Percentiles rank a stretch among this genome's conserved stretches.
Evolutionary conservation across 1,284 basidiomycete species (phyloP).

Genomic region (Moesziomyces sp.): DNA sequence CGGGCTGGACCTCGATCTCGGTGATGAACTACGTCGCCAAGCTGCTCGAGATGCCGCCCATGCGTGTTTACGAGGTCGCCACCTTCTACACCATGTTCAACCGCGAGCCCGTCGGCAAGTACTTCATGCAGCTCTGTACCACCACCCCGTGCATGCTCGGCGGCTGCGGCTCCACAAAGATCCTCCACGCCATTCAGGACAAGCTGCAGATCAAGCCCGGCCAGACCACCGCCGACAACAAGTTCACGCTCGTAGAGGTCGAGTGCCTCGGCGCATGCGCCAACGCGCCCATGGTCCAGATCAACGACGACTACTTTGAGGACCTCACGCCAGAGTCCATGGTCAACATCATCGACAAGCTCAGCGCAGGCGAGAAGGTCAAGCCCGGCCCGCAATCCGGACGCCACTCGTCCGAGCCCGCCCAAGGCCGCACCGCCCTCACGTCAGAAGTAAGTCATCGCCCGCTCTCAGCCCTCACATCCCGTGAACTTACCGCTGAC

Average conservation of each 20-base stretch:
- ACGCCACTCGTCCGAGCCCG: slow-evolving; percentile 82
- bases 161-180: slow-evolving; percentile 83
- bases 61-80: slow-evolving; percentile 99
- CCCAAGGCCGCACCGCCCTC: slow-evolving; percentile 82
- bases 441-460: slow-evolving; percentile 76
- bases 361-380: slow-evolving; percentile 85
- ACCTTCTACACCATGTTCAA: slow-evolving; percentile 97
- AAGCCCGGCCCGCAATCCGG: slow-evolving; percentile 91
- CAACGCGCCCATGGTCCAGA: slow-evolving; percentile 98
- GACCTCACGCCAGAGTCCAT: slow-evolving; percentile 93
- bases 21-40: slow-evolving; percentile 97
- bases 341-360: slow-evolving; percentile 84
- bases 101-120: slow-evolving; percentile 86
- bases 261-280: slow-evolving; percentile 97
- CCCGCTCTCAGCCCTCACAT: slow-evolving; percentile 1
- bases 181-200: slow-evolving; percentile 84
- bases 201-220: slow-evolving; percentile 88
- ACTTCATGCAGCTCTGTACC: slow-evolving; percentile 98
- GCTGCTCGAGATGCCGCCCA: slow-evolving; percentile 91
- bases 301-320: slow-evolving; percentile 98
- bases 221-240: slow-evolving; percentile 90
- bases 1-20: slow-evolving; percentile 97
- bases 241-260: slow-evolving; percentile 97
- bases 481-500: slow-evolving; percentile 8
- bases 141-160: slow-evolving; percentile 98